Evolutionary conservation across 495 filamentous ascomycete species (phyloP).

Genomic region (Lasiosphaeria ovina): DNA sequence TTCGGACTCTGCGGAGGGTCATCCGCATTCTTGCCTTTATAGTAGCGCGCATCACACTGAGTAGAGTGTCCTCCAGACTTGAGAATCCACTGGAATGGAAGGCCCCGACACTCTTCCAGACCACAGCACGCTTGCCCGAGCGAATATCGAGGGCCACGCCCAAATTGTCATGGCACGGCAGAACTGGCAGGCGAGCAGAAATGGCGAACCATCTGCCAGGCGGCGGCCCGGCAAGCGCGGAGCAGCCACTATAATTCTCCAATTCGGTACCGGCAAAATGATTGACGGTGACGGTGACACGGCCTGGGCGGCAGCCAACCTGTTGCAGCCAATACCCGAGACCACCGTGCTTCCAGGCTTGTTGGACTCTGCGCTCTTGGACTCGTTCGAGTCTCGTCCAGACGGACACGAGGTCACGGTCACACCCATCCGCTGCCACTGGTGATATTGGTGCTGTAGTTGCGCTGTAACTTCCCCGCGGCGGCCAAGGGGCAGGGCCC

Average conservation of each 20-base stretch:
- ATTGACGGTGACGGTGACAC: slow-evolving; percentile 20
- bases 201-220: background rate
- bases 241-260: slow-evolving; percentile 2
- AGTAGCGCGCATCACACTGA: no score
- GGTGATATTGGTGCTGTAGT: background rate
- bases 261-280: slow-evolving; percentile 25
- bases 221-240: background rate
- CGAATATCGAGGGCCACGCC: slow-evolving; percentile 1
- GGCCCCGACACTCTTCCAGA: no score
- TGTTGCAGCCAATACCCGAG: slow-evolving; percentile 11
- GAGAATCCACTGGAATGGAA: slow-evolving; percentile 9
- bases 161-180: background rate
- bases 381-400: slow-evolving; percentile 1
- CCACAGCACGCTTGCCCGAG: no score
- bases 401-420: background rate
- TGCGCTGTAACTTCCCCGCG: background rate
- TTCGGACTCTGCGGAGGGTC: no score
- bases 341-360: slow-evolving; percentile 10
- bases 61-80: no score
- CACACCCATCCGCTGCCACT: background rate
- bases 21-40: no score
- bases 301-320: slow-evolving; percentile 9
- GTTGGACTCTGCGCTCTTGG: background rate
- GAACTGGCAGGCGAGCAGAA: background rate
- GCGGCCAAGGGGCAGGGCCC: background rate